Percentiles rank a stretch among this genome's conserved stretches.
These are phyloP conservation scores for Quercus phellos DNA, from an alignment of 331 rosid genomes.

Conservation along the genomic window DNA sequence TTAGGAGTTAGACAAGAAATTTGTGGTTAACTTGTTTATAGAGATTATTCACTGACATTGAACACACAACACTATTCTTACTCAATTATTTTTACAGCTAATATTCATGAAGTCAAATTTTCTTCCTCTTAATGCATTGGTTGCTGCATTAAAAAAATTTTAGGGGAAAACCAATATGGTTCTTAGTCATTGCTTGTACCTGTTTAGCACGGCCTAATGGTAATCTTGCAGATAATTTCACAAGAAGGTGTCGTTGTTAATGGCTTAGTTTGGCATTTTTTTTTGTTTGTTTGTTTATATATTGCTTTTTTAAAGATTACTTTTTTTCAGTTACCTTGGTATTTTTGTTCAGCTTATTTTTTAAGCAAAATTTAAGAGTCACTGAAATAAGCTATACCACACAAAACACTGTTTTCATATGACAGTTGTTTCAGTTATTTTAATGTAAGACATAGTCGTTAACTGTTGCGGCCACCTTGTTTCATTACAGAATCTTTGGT, in stretches of 20 bases:
- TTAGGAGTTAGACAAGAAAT: slow-evolving; percentile 27
- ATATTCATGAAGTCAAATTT: not conserved
- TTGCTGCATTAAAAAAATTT: not conserved
- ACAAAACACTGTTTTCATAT: too few species aligned
- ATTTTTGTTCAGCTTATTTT: too few species aligned
- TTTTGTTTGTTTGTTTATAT: too few species aligned
- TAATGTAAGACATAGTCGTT: too few species aligned
- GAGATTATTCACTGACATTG: slow-evolving; percentile 41
- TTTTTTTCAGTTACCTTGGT: too few species aligned
- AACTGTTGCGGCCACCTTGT: too few species aligned
- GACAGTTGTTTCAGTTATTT: too few species aligned
- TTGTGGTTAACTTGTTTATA: slow-evolving; percentile 50
- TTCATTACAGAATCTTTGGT: too few species aligned
- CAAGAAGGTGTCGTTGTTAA: not conserved
- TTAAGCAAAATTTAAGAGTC: too few species aligned
- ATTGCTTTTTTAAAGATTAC: too few species aligned
- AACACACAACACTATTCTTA: slow-evolving; percentile 18
- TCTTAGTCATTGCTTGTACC: not conserved
- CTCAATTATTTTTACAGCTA: not conserved
- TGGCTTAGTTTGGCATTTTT: not conserved
- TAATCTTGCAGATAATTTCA: not conserved
- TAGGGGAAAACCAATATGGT: not conserved
- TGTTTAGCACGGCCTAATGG: not conserved
- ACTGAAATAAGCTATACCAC: too few species aligned
- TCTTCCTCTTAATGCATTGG: not conserved